A percentile compares a stretch with the other conserved stretches of the same genome.
These are phyloP conservation scores for Apostasia ramifera DNA, from an alignment of 106 monocot species.

Conservation along the genomic window DNA sequence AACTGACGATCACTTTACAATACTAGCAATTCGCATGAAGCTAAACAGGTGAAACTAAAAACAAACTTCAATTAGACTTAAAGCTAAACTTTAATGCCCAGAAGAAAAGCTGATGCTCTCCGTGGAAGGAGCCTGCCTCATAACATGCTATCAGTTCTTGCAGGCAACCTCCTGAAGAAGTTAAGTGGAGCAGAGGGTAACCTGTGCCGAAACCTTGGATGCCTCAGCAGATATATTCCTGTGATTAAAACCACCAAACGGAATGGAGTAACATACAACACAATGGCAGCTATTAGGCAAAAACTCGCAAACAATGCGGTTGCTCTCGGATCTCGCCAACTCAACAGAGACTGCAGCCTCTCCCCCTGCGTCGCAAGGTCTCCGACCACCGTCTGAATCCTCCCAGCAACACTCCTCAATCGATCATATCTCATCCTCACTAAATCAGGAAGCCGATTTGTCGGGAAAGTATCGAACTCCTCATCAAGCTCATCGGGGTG, in stretches of 20 bases:
- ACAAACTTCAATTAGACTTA: no score
- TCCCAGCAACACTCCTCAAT: conserved; percentile 52
- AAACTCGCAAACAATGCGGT: conserved; percentile 37
- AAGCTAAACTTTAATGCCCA: no score
- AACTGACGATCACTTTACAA: no score
- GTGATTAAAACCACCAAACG: conserved; percentile 29
- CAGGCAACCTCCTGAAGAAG: conserved; percentile 30
- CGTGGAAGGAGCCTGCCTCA: no score
- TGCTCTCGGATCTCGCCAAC: conserved; percentile 67
- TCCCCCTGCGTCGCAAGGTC: conserved; percentile 72
- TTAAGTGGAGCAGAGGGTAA: conserved; percentile 21
- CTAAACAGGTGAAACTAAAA: no score
- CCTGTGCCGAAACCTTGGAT: conserved; percentile 23
- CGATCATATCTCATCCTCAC: conserved; percentile 66
- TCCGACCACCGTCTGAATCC: conserved; percentile 63
- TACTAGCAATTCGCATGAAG: no score
- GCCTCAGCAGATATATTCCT: conserved; percentile 40
- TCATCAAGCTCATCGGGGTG: conserved; percentile 1
- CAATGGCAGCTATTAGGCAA: conserved; percentile 36
- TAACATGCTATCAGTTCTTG: conserved; percentile 32
- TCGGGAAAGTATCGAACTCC: conserved; percentile 8
- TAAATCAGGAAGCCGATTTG: conserved; percentile 33
- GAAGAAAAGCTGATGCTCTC: no score
- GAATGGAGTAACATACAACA: conserved; percentile 41
- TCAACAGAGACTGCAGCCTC: conserved; percentile 39